These are phyloP conservation scores for Farysia itapuensis DNA, from an alignment of 1,284 basidiomycete genomes.

Conservation along the genomic window DNA sequence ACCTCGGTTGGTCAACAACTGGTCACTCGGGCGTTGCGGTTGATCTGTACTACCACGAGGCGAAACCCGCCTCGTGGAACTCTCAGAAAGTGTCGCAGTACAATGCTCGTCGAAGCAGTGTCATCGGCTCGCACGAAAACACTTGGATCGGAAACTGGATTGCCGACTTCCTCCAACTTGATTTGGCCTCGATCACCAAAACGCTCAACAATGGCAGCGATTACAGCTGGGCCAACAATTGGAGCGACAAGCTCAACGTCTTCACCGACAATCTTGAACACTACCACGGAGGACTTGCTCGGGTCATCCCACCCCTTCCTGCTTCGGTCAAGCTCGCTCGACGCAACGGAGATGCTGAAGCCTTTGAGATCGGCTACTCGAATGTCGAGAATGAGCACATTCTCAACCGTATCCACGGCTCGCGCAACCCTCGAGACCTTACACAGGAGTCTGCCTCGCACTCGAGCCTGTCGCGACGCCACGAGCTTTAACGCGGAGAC, in stretches of 20 bases:
- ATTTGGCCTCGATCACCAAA: conserved; percentile 32
- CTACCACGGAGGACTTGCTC: conserved; percentile 38
- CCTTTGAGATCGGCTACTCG: conserved; percentile 6
- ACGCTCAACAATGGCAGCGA: conserved; percentile 40
- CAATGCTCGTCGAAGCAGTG: conserved; percentile 7
- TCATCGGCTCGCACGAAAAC: conserved; percentile 49
- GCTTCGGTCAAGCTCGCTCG: conserved; percentile 4
- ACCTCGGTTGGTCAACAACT: conserved; percentile 44
- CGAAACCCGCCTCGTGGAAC: conserved; percentile 12
- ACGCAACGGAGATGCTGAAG: conserved; percentile 7
- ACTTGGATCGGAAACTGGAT: conserved; percentile 49
- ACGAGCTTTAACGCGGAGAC: conserved; percentile 18
- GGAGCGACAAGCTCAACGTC: conserved; percentile 22
- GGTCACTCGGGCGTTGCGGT: conserved; percentile 46
- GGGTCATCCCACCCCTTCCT: conserved; percentile 11
- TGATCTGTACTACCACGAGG: conserved; percentile 40
- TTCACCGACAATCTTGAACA: conserved; percentile 40
- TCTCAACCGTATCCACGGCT: conserved; percentile 25
- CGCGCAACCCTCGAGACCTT: conserved; percentile 3
- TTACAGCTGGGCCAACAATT: conserved; percentile 44
- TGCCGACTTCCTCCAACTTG: conserved; percentile 27
- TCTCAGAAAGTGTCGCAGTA: conserved; percentile 16
- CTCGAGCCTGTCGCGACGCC: conserved; percentile 6
- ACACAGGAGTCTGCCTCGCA: conserved; percentile 20
- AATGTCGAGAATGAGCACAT: conserved; percentile 27